Base-by-base conservation (phyloP, 2,329 filamentous ascomycete species). In the Cladophialophora yegresii region DNA sequence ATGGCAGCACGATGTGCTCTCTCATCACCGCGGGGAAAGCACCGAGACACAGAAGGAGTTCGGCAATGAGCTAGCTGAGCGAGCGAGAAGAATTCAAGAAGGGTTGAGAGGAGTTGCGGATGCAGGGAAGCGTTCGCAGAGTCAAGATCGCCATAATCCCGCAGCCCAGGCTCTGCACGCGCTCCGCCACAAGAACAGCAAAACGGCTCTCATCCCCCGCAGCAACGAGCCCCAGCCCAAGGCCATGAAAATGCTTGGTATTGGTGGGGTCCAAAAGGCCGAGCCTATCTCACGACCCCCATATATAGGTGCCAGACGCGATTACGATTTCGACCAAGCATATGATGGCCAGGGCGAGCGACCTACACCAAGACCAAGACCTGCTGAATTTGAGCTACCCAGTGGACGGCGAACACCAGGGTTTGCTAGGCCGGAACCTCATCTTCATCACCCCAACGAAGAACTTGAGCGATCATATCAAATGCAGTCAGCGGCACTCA, bases 1-100 rank as follows among this genome's bases (percentile, higher is more conserved):
- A 23, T 64, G 62, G 58, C 47, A 84, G 66, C 76, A 81, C 6
- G 83, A 85, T 61, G 68, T 82, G 12, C 68, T 73, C 32, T 63
- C 70, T 28, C 80, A 82, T 62, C 73, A 76, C 28, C 77, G 80
- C 30, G 75, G 74, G 20, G 77, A 74, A 13, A 83, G 81, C 66
- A 79, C 78, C 1, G 80, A 82, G 65, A 82, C 81, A 2, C 77
- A 81, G 68, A 75, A 74, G 59, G 81, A 83, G 65, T 81, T 83
- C 62, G 80, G 76, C 8, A 77, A 77, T 40, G 81, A 82, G 66
- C 73, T 83, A 16, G 80, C 81, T 1, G 78, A 82, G 70, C 74
- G 81, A 58, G 76, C 80, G 58, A 74, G 76, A 57, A 78, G 74
- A 61, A 80, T 83, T 53, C 79, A 82, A 67, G 80, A 82, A 66